Base-by-base conservation (phyloP, 306 rosid species). In the Acacia melanoxylon region DNA sequence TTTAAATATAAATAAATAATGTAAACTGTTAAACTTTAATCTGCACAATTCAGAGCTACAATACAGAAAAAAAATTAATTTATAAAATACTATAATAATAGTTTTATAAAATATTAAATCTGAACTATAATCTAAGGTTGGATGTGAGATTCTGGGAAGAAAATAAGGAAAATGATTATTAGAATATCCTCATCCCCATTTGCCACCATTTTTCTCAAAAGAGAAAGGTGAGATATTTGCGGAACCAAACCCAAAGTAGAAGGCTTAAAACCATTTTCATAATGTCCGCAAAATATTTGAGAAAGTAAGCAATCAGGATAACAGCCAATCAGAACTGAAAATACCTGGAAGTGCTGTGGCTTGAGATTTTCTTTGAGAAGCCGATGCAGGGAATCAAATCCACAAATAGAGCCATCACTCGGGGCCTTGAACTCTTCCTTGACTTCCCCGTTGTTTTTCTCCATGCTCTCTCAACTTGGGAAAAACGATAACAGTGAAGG, bases 291-390 rank as follows among this genome's bases (percentile, higher is more conserved):
- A 37, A 37, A 1, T 6, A 37, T 37, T 37, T 37, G 40, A 35
- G 35, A 41, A 25, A 40, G 29, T 41, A 8, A 22, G 74, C 5
- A 20, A 70, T 20, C 75, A 70, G 6, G 54, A 70, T 12, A 42
- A 29, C 0, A 29, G 56, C 20, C 75, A 70, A 42, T n/a, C 54
- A 22, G 22, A 70, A 41, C 1, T 20, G 59, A n/a, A 82, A 73
- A 24, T 72, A 91, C 94, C 94, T 90, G 89, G 45, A 86, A 90
- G 29, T 84, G 81, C 25, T 91, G 89, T 72, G 98, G 93, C 33
- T 89, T 78, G 85, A 94, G 96, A 90, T 94, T 90, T n/a, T 83
- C 88, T 56, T 82, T 75, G 19, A 92, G 96, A 78, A 94, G 97
- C 10, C 70, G 89, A 82, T 92, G 90, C 73, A 94, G 93, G 4